Conservation (phyloP, 805 yeast species). For the Blastobotrys robertii region DNA sequence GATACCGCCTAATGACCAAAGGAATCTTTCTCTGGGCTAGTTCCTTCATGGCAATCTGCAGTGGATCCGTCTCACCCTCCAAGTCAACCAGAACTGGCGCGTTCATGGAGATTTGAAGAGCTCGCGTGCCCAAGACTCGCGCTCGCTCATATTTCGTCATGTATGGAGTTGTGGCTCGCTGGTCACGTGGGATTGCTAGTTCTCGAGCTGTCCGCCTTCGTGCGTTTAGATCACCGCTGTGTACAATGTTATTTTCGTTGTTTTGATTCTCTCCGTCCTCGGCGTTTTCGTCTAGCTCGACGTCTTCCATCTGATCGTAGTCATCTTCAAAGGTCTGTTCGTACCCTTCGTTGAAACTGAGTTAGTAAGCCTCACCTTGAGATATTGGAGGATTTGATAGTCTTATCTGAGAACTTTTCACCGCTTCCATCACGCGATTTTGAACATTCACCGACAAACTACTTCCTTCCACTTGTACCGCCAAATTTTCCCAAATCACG, state of each 20-base stretch:
- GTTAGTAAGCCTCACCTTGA: too few species aligned
- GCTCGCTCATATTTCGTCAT: slow-evolving; percentile 99
- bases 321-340: slow-evolving; percentile 36
- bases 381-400: too few species aligned
- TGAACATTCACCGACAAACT: too few species aligned
- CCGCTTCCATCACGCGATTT: too few species aligned
- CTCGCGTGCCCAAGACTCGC: slow-evolving; percentile 93
- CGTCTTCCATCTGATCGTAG: slow-evolving; percentile 31
- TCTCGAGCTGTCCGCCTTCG: slow-evolving; percentile 62
- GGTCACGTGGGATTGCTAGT: slow-evolving; percentile 79
- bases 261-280: slow-evolving; percentile 42
- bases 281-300: slow-evolving; percentile 32
- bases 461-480: too few species aligned
- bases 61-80: slow-evolving; percentile 98
- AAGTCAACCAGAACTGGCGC: slow-evolving; percentile 97
- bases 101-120: slow-evolving; percentile 93
- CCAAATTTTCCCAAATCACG: neutral
- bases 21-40: slow-evolving; percentile 92
- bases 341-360: slow-evolving; percentile 43
- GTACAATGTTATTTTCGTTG: slow-evolving; percentile 55
- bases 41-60: slow-evolving; percentile 96
- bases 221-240: slow-evolving; percentile 38
- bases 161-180: slow-evolving; percentile 93
- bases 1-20: slow-evolving; percentile 84
- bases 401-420: too few species aligned